Conservation (phyloP, 768 basidiomycete genomes). For the Nidularia sp. region DNA sequence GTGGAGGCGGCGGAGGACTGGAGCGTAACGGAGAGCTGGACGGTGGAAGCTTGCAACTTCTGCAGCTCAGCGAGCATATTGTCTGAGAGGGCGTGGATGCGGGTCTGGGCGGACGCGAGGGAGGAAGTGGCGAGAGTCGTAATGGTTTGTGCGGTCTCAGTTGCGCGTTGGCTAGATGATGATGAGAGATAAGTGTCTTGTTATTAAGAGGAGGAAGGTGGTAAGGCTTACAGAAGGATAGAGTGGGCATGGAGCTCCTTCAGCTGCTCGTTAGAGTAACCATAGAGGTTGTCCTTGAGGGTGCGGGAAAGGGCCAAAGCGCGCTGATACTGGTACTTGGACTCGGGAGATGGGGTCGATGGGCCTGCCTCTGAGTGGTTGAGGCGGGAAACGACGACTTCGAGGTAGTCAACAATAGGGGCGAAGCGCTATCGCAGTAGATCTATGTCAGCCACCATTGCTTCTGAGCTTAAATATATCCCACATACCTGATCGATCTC, state of each 20-base stretch:
- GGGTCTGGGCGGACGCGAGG: constrained; percentile 47
- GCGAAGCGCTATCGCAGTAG: constrained; percentile 48
- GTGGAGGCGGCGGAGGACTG: constrained; percentile 16
- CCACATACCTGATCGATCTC: constrained; percentile 69
- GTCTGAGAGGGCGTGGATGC: constrained; percentile 58
- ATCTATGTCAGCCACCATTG: constrained; percentile 6
- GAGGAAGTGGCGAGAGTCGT: constrained; percentile 56
- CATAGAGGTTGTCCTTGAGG: constrained; percentile 57
- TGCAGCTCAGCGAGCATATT: constrained; percentile 65
- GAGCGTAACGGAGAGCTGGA: constrained; percentile 41
- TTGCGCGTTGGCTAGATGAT: constrained; percentile 46
- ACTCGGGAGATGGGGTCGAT: constrained; percentile 42
- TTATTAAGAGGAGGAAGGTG: too few relatives aligned
- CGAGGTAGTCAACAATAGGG: constrained; percentile 73
- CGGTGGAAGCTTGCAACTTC: constrained; percentile 58
- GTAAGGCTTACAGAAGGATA: constrained; percentile 32
- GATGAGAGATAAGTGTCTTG: too few relatives aligned
- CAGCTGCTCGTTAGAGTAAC: constrained; percentile 67
- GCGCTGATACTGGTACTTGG: constrained; percentile 77
- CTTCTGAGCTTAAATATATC: constrained; percentile 9
- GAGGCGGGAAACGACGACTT: constrained; percentile 46
- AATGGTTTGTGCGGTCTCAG: constrained; percentile 62
- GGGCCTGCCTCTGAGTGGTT: constrained; percentile 42
- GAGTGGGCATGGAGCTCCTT: constrained; percentile 67
- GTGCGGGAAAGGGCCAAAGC: constrained; percentile 62